Percentiles rank a stretch among this genome's conserved stretches.
phyloP scores from a whole-genome alignment of 1,284 basidiomycete genomes.

The Calocybe gambosa region DNA sequence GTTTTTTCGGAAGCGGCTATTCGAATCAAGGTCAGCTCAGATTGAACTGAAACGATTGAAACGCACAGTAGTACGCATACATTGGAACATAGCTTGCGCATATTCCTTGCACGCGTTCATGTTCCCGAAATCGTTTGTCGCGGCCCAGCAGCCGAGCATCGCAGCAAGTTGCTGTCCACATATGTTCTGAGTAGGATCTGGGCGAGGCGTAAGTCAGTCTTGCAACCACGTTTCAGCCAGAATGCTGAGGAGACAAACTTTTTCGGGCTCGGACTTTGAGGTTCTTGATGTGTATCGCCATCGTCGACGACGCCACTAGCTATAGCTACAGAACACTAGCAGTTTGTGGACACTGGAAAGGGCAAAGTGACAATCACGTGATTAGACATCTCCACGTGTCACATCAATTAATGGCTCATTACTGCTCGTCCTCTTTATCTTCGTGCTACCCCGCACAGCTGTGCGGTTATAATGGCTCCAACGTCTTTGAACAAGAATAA shows the following conservation, averaged over 20 bases:
- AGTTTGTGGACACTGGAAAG: no score
- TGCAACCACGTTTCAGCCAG: not conserved
- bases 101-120: conserved; percentile 57
- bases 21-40: conserved; percentile 9
- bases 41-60: conserved; percentile 1
- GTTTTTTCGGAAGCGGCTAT: conserved; percentile 59
- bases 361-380: conserved; percentile 11
- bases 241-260: conserved; percentile 35
- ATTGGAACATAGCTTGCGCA: conserved; percentile 69
- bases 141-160: conserved; percentile 93
- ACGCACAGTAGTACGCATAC: conserved; percentile 84
- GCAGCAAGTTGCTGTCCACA: conserved; percentile 74
- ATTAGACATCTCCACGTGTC: conserved; percentile 14
- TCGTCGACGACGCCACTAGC: conserved; percentile 8
- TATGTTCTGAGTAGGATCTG: conserved; percentile 50
- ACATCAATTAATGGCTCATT: not conserved
- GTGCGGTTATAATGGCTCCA: conserved; percentile 22
- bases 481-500: conserved; percentile 77
- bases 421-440: not conserved
- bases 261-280: conserved; percentile 79
- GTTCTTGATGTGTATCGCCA: conserved; percentile 66
- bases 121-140: conserved; percentile 65
- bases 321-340: no score
- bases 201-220: conserved; percentile 5
- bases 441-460: not conserved